phyloP scores from a whole-genome alignment of 768 basidiomycete species.

The Favolaschia claudopus region DNA sequence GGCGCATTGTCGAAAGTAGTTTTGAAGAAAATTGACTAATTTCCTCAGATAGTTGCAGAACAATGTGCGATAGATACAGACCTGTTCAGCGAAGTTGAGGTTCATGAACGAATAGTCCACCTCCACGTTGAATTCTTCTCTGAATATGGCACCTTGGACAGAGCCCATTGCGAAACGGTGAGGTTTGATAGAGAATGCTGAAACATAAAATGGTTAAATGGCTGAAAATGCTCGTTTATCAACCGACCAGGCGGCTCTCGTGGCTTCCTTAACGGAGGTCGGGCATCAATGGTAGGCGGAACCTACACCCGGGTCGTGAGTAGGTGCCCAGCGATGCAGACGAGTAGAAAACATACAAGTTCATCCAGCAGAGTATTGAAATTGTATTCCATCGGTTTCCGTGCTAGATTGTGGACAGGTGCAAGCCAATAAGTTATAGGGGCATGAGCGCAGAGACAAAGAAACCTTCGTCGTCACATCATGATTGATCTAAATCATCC shows the following conservation, averaged over 20 bases:
- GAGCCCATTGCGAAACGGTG: conserved; percentile 22
- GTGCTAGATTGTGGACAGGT: not conserved
- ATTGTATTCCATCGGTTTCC: conserved; percentile 20
- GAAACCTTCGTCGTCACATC: not conserved
- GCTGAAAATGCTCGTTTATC: not conserved
- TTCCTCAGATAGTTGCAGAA: too few species aligned
- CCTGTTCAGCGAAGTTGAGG: conserved; percentile 12
- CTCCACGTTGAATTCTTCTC: conserved; percentile 5
- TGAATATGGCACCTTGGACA: conserved; percentile 14
- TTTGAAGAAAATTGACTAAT: conserved; percentile 16
- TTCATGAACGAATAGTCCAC: conserved; percentile 13
- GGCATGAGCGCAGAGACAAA: not conserved
- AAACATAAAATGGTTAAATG: too few species aligned
- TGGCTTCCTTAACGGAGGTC: not conserved
- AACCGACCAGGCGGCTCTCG: conserved; percentile 10
- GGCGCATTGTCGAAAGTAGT: conserved; percentile 13
- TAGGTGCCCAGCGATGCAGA: not conserved
- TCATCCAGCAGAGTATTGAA: conserved; percentile 22
- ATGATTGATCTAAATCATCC: too few species aligned
- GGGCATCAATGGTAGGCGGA: not conserved
- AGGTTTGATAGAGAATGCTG: conserved; percentile 18
- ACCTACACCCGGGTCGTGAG: not conserved
- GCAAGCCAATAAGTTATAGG: not conserved
- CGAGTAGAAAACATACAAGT: conserved; percentile 1
- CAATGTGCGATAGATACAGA: not conserved